Evolutionary conservation across 2,329 filamentous ascomycete genomes (phyloP).

Genomic region (Ophiostoma sp.): DNA sequence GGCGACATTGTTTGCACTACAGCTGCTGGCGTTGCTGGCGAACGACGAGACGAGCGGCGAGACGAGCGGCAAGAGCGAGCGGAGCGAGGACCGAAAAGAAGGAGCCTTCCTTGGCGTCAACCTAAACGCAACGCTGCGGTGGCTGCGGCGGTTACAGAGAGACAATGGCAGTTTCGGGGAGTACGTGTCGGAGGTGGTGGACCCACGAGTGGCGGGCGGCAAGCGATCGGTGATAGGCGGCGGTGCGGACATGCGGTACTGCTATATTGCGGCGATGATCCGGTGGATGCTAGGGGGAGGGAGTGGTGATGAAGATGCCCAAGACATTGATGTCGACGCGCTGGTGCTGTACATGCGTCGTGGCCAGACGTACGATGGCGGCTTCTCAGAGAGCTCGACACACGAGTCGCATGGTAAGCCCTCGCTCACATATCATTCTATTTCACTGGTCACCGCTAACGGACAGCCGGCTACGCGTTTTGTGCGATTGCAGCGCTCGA

Average conservation of each 20-base stretch:
- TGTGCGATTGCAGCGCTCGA: constrained; percentile 78
- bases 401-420: constrained; percentile 78
- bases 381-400: constrained; percentile 73
- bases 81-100: neutral
- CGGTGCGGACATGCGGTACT: constrained; percentile 82
- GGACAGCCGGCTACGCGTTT: constrained; percentile 82
- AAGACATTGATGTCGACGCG: constrained; percentile 72
- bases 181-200: constrained; percentile 56
- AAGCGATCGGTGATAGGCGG: constrained; percentile 61
- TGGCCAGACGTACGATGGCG: constrained; percentile 75
- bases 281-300: constrained; percentile 69
- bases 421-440: neutral
- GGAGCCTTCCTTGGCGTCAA: constrained; percentile 63
- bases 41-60: constrained; percentile 21
- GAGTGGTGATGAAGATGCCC: constrained; percentile 45
- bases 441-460: neutral
- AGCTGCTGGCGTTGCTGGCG: constrained; percentile 61
- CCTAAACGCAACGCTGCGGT: constrained; percentile 65
- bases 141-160: constrained; percentile 76
- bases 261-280: constrained; percentile 78
- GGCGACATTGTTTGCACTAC: constrained; percentile 84
- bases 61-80: neutral
- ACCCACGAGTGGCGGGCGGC: neutral
- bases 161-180: constrained; percentile 90
- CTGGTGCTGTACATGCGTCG: constrained; percentile 68